Evolutionary conservation across 768 basidiomycete species (phyloP).

Genomic region (Asterophora parasitica): DNA sequence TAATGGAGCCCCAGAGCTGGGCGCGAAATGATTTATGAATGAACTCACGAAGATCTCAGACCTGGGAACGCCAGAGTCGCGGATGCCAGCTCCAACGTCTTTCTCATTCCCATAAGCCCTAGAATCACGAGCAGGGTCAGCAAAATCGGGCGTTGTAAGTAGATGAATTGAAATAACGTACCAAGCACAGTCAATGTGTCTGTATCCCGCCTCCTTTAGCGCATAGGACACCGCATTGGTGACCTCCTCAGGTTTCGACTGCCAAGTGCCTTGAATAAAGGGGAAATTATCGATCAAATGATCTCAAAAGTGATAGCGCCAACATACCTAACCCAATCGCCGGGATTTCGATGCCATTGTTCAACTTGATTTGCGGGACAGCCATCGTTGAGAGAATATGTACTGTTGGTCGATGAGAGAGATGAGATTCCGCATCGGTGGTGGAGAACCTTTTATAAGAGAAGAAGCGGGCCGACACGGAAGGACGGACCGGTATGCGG

Average conservation of each 20-base stretch:
- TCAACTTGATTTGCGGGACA: constrained; percentile 45
- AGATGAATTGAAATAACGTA: constrained; percentile 7
- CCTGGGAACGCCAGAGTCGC: constrained; percentile 69
- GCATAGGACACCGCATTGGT: constrained; percentile 67
- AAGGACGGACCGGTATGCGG: background rate
- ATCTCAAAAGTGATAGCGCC: background rate
- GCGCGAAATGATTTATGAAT: background rate
- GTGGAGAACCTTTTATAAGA: background rate
- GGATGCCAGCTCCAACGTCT: constrained; percentile 79
- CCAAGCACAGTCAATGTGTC: constrained; percentile 71
- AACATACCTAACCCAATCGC: constrained; percentile 52
- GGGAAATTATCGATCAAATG: constrained; percentile 1
- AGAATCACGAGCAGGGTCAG: constrained; percentile 10
- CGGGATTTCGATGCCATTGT: constrained; percentile 54
- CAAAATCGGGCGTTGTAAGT: constrained; percentile 1
- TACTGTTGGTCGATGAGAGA: constrained; percentile 1
- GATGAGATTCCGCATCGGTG: background rate
- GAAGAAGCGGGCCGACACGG: background rate
- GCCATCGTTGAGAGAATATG: constrained; percentile 6
- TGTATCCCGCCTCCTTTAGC: constrained; percentile 68
- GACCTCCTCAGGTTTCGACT: constrained; percentile 61
- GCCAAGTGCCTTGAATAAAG: constrained; percentile 74
- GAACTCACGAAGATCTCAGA: constrained; percentile 49
- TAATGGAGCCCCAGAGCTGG: background rate
- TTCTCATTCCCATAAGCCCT: constrained; percentile 74